phyloP scores from a whole-genome alignment of 768 basidiomycete genomes.

The Neoboletus magnificus region DNA sequence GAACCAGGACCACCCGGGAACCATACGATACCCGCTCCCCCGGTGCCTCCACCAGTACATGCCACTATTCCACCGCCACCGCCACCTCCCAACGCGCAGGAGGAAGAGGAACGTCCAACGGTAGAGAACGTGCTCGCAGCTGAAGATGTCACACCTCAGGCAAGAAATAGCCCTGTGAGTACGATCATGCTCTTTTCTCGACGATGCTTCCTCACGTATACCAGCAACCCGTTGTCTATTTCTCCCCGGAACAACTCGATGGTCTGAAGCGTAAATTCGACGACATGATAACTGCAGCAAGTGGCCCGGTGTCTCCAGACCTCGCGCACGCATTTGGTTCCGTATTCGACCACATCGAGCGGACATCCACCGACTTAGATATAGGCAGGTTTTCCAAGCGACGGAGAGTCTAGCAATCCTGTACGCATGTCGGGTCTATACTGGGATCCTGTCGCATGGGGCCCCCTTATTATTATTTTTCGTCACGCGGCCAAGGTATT shows the following conservation, averaged over 20 bases:
- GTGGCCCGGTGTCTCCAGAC: slow-evolving; percentile 30
- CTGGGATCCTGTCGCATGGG: neutral
- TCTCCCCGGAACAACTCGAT: slow-evolving; percentile 30
- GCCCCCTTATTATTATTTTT: neutral
- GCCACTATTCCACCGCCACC: slow-evolving; percentile 8
- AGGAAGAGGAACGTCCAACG: slow-evolving; percentile 15
- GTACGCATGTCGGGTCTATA: neutral
- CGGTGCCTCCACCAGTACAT: slow-evolving; percentile 6
- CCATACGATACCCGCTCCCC: slow-evolving; percentile 9
- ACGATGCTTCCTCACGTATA: neutral
- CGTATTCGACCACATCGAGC: slow-evolving; percentile 34
- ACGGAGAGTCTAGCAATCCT: slow-evolving; percentile 18
- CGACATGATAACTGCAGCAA: slow-evolving; percentile 29
- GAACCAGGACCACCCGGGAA: slow-evolving; percentile 16
- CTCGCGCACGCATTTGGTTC: slow-evolving; percentile 32
- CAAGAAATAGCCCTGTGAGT: slow-evolving; percentile 17
- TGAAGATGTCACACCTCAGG: slow-evolving; percentile 19
- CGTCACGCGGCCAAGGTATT: neutral
- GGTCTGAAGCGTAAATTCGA: slow-evolving; percentile 32
- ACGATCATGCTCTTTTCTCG: neutral
- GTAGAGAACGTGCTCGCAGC: slow-evolving; percentile 14
- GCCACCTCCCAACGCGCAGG: slow-evolving; percentile 8
- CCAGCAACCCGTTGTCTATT: slow-evolving; percentile 28
- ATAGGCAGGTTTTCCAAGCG: slow-evolving; percentile 25
- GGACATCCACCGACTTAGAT: slow-evolving; percentile 27